phyloP scores from a whole-genome alignment of 805 yeast species.

The Cyberlindnera xishuangbannaensis region DNA sequence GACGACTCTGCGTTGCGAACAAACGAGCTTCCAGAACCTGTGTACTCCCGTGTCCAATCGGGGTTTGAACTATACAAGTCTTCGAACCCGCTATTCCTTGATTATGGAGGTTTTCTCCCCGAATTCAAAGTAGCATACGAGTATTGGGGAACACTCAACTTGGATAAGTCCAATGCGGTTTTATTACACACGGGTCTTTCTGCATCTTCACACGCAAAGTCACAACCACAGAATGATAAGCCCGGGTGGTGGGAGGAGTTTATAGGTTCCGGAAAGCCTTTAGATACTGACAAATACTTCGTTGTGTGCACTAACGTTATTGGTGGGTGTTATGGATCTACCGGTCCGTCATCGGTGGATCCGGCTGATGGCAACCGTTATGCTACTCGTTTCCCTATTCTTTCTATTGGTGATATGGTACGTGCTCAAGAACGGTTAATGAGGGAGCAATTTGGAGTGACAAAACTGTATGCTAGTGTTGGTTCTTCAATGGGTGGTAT shows the following conservation, averaged over 20 bases:
- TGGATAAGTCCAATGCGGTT: constrained; percentile 61
- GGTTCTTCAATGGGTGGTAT: constrained; percentile 99
- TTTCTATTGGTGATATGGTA: constrained; percentile 86
- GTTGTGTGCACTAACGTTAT: constrained; percentile 86
- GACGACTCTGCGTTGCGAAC: constrained; percentile 15
- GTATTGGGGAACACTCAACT: constrained; percentile 78
- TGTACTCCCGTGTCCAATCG: constrained; percentile 60
- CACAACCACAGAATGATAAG: constrained; percentile 60
- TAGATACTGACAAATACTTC: constrained; percentile 79
- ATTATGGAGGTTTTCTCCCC: constrained; percentile 75
- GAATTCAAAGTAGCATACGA: constrained; percentile 84
- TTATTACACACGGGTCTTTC: constrained; percentile 86
- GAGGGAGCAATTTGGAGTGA: constrained; percentile 53
- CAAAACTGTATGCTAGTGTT: constrained; percentile 66
- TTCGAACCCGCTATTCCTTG: constrained; percentile 58
- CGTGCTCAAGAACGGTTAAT: constrained; percentile 77
- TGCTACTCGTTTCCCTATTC: constrained; percentile 83
- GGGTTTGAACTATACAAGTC: constrained; percentile 61
- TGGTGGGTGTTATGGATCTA: constrained; percentile 93
- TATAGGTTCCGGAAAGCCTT: constrained; percentile 72
- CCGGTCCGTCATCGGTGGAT: constrained; percentile 82
- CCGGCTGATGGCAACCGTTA: constrained; percentile 63
- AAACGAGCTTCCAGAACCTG: constrained; percentile 75
- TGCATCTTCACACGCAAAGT: constrained; percentile 90
- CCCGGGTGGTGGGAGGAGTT: constrained; percentile 97